phyloP scores from a whole-genome alignment of 2,329 filamentous ascomycete genomes.

The Penicillium sp. region DNA sequence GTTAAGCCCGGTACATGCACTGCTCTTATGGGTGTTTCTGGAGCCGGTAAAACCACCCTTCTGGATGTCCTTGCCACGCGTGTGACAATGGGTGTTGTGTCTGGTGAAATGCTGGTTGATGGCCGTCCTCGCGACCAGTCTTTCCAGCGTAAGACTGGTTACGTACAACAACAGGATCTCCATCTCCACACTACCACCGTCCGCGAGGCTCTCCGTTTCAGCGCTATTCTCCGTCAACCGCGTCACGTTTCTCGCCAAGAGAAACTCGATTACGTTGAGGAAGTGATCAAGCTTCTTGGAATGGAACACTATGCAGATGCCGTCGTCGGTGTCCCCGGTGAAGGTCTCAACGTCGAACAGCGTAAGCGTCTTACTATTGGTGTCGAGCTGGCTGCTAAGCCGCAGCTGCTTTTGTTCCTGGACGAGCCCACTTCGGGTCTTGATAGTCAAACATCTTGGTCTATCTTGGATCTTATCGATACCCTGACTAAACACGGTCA shows the following conservation, averaged over 20 bases:
- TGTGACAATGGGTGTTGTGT: constrained; percentile 83
- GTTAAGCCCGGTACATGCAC: constrained; percentile 89
- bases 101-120: constrained; percentile 82
- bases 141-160: constrained; percentile 89
- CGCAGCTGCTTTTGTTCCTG: constrained; percentile 82
- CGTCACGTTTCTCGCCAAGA: constrained; percentile 67
- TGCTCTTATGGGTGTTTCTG: constrained; percentile 83
- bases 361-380: constrained; percentile 82
- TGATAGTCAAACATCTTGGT: constrained; percentile 90
- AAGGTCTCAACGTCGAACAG: constrained; percentile 66
- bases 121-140: constrained; percentile 70
- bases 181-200: constrained; percentile 82
- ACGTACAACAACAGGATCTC: constrained; percentile 89
- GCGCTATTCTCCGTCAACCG: constrained; percentile 79
- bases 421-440: constrained; percentile 95
- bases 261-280: constrained; percentile 82
- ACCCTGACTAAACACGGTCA: constrained; percentile 86
- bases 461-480: constrained; percentile 81
- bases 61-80: constrained; percentile 82
- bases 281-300: constrained; percentile 85
- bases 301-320: constrained; percentile 91
- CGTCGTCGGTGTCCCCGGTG: constrained; percentile 83
- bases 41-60: constrained; percentile 91
- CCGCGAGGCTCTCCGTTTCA: constrained; percentile 82
- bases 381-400: constrained; percentile 93